A percentile compares a stretch with the other conserved stretches of the same genome.
Conservation (phyloP, 805 yeast species). For the Kodamaea kaohsiungensis region DNA sequence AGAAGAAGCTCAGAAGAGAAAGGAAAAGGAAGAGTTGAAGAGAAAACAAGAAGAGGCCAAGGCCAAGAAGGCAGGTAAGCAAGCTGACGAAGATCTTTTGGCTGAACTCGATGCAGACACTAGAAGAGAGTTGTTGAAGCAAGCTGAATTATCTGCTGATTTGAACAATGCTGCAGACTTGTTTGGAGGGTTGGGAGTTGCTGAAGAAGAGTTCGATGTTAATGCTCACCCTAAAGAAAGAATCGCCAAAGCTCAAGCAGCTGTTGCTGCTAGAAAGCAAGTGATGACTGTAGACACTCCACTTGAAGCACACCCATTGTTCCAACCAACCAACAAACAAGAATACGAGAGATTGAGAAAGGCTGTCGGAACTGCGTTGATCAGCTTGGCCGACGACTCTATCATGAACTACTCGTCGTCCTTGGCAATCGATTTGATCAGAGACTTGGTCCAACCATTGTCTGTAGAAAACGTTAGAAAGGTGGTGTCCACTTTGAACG, state of each 20-base stretch:
- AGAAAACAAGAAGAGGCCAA: conserved; percentile 46
- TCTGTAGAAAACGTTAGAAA: conserved; percentile 80
- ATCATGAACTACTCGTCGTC: conserved; percentile 67
- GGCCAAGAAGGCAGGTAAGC: conserved; percentile 47
- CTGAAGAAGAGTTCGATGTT: conserved; percentile 36
- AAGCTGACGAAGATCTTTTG: conserved; percentile 40
- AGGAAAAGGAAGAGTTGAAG: conserved; percentile 46
- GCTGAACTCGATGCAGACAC: conserved; percentile 72
- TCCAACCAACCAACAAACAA: conserved; percentile 75
- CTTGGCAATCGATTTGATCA: conserved; percentile 79
- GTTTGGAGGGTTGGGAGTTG: conserved; percentile 71
- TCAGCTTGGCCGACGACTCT: conserved; percentile 60
- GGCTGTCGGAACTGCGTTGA: conserved; percentile 61
- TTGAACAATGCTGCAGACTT: conserved; percentile 90
- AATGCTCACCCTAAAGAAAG: conserved; percentile 55
- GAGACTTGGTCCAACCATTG: conserved; percentile 83
- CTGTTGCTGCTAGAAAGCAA: conserved; percentile 33
- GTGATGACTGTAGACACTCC: conserved; percentile 58
- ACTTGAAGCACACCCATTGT: conserved; percentile 73
- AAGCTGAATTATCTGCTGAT: conserved; percentile 84
- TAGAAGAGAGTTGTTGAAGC: conserved; percentile 69
- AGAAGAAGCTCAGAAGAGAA: conserved; percentile 41
- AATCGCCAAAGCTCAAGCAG: conserved; percentile 47
- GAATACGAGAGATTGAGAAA: conserved; percentile 77
- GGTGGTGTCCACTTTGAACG: conserved; percentile 80